Percentiles rank a stretch among this genome's conserved stretches.
Evolutionary conservation across 129 eudicot species (phyloP).

Genomic region (Flaveria brownii): DNA sequence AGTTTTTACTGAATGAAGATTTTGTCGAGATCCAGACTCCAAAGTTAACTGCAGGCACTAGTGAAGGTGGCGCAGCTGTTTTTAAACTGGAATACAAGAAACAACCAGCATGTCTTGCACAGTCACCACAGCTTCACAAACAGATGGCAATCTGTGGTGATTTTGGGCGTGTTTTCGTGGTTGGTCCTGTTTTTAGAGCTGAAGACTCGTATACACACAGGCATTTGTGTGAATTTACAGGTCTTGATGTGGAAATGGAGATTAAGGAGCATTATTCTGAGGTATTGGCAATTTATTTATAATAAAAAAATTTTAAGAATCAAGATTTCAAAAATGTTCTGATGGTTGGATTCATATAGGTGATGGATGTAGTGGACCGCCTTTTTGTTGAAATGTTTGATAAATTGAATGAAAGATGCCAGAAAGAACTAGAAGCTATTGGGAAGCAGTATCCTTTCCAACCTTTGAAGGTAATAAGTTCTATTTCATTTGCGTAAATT

Average conservation of each 20-base stretch:
- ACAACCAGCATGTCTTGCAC: conserved; percentile 88
- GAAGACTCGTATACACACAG: conserved; percentile 90
- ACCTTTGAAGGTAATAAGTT: conserved; percentile 60
- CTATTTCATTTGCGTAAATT: background rate
- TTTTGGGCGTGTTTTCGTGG: conserved; percentile 74
- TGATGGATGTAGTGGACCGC: conserved; percentile 87
- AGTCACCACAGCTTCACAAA: conserved; percentile 94
- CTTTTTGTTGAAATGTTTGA: conserved; percentile 82
- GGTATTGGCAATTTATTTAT: conserved; percentile 38
- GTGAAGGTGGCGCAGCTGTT: conserved; percentile 97
- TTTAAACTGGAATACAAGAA: conserved; percentile 80
- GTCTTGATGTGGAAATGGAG: conserved; percentile 96
- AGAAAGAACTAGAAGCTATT: conserved; percentile 71
- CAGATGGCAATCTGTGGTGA: conserved; percentile 95
- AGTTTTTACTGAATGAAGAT: conserved; percentile 55
- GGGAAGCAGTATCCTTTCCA: conserved; percentile 79
- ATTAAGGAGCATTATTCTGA: conserved; percentile 80
- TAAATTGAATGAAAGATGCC: conserved; percentile 62
- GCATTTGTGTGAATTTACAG: conserved; percentile 88
- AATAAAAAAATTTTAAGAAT: background rate
- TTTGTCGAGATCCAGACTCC: conserved; percentile 80
- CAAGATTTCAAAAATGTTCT: background rate
- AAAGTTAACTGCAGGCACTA: conserved; percentile 77
- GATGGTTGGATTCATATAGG: conserved; percentile 48
- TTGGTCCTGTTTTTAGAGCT: conserved; percentile 95